Base-by-base conservation (phyloP, 805 yeast species). In the Saccharomyces kudriavzevii region DNA sequence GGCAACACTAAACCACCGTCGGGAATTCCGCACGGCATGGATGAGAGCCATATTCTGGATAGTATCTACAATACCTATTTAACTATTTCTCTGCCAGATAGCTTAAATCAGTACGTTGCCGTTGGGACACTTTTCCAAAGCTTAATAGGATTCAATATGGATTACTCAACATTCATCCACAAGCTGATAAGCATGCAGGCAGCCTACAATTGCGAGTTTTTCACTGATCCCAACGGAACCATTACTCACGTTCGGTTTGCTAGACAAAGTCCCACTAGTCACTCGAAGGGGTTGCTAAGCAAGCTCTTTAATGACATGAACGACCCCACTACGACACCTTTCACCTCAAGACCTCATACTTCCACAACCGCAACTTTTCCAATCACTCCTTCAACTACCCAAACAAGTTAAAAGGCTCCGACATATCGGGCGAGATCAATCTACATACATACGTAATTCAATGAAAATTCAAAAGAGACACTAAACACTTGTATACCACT, bases 221-320 rank as follows among this genome's bases (percentile, higher is more conserved):
- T 63, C 25, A 56, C 58, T 5, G 55, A 60, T 31, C 52, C 56
- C 1, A 51, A 55, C 2, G 69, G 70, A 20, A 43, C 56, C 1
- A 56, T 65, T 10, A 57, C 66, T 1, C 69, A 65, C 51, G 64
- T 61, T 6, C 60, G 59, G 49, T 58, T 65, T 55, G 29, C 20
- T 45, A 47, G 29, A 6, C 9, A 40, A 25, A 31, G 11, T 13
- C 26, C 22, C 50, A 5, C 22, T 4, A 17, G 43, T 10, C 43
- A 35, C 11, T 35, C 43, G 4, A 35, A 35, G 8, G 22, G 43
- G 43, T 9, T 35, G 22, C 43, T 35, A 8, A 35, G 20, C 13
- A 22, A 35, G 17, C 22, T 35, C 9, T 35, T 35, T 5, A 35
- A 17, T 35, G 43, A 11, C 22, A 17, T 35, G 22, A 17, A 35